Evolutionary conservation across 805 yeast species (phyloP), one percentile per base, ranked within the genome.

Genomic region (Candida awuae): DNA sequence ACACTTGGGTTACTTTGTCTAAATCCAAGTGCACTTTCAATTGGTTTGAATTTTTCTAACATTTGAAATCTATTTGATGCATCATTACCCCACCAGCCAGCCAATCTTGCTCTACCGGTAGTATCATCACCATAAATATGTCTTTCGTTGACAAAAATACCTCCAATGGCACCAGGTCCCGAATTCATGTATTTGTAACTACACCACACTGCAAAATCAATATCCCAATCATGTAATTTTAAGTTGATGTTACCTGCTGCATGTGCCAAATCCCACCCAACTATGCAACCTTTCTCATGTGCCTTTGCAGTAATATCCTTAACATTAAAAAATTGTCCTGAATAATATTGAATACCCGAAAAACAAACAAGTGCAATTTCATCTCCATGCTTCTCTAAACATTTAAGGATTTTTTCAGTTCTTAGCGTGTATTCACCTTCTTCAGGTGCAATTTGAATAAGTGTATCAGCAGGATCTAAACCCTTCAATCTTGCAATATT

Each of bases 21-120:
- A 59, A 79, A 88, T 0, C 95, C 94, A 18, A 84, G 66, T 1
- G 97, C 97, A 26, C 92, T 81, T n/a, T 69, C 63, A 20, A 84
- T 82, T 1, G 96, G 95, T 38, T 79, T 80, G 50, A 85, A 88
- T 21, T 66, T 51, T 52, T 80, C 88, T 41, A 71, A 53, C 97
- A 88, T 88, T 51, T 77, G 68, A 59, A 88, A 88, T 45, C 97
- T 63, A 26, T 75, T 75, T 2, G 52, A 50, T 0, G 80, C 65
- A 49, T 81, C 77, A 54, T 86, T 88, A 1, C 96, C 97, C 96
- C 97, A 88, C 97, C 97, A 88, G 1, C 97, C 97, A 0, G 95
- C 94, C 36, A 85, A 64, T 44, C 97, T 66, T 1, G 95, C 84
- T 28, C 67, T 50, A 10, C 39, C 35, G 49, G 65, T 68, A 34